Conservation (phyloP, 805 yeast species). For the Ogataea trehalophila region DNA sequence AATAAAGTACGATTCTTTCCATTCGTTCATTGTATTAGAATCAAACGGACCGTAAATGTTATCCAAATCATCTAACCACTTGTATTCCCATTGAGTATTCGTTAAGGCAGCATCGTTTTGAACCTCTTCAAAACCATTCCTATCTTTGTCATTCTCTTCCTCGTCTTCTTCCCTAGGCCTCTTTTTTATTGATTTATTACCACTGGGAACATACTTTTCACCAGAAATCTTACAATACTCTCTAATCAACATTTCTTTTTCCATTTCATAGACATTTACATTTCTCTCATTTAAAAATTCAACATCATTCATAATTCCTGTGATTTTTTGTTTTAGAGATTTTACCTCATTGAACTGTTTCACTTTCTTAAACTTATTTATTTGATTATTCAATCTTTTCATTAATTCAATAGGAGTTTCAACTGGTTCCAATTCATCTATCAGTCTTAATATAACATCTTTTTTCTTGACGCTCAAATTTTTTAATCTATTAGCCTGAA, state of each 20-base stretch:
- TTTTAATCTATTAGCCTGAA: conserved; percentile 9
- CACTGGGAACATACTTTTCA: conserved; percentile 11
- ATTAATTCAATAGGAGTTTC: conserved; percentile 59
- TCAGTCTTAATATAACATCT: conserved; percentile 30
- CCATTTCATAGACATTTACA: conserved; percentile 46
- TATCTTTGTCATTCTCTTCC: conserved; percentile 13
- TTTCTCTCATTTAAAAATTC: conserved; percentile 42
- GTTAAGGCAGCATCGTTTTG: conserved; percentile 5
- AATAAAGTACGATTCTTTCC: conserved; percentile 47
- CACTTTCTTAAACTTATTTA: conserved; percentile 11
- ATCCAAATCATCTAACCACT: conserved; percentile 35
- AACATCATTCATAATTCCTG: conserved; percentile 43
- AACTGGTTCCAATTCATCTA: conserved; percentile 46
- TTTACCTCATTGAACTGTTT: conserved; percentile 5
- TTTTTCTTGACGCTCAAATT: conserved; percentile 10
- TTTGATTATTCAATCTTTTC: conserved; percentile 33
- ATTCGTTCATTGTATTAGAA: conserved; percentile 48
- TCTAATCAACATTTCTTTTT: conserved; percentile 52
- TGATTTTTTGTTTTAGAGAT: conserved; percentile 27
- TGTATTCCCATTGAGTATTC: conserved; percentile 40
- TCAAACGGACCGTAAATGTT: conserved; percentile 47
- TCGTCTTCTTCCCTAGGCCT: conserved; percentile 10
- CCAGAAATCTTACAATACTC: conserved; percentile 42
- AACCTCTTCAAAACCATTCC: conserved; percentile 3
- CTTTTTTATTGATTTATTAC: conserved; percentile 18